phyloP scores from a whole-genome alignment of 192 early-diverging fungal genomes.

The Linnemannia hyalina region DNA sequence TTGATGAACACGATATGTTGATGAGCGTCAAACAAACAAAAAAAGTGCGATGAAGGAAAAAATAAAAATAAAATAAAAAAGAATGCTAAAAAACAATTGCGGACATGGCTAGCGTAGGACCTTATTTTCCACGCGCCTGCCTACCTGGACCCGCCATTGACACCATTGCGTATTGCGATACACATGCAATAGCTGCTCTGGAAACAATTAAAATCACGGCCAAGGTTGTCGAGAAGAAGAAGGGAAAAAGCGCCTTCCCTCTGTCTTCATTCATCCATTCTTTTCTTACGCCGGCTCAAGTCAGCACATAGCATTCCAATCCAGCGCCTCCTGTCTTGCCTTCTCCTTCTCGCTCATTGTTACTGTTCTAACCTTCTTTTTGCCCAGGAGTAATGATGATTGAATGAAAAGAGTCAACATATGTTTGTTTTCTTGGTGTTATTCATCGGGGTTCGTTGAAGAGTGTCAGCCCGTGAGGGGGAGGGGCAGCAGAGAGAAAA shows the following conservation, averaged over 20 bases:
- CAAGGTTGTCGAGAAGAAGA: neutral
- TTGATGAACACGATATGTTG: neutral
- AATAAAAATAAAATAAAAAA: too few species aligned
- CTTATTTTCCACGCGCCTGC: constrained; percentile 4
- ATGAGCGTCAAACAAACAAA: too few species aligned
- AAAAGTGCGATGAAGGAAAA: too few species aligned
- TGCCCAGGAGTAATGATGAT: neutral
- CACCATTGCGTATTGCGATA: neutral
- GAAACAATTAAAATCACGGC: neutral
- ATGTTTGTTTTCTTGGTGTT: neutral
- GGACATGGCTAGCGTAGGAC: neutral
- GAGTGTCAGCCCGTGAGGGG: constrained; percentile 1
- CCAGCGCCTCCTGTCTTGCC: neutral
- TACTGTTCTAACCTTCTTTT: neutral
- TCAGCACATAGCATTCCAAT: neutral
- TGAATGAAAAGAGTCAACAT: neutral
- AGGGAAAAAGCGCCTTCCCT: neutral
- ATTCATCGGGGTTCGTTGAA: neutral
- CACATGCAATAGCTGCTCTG: neutral
- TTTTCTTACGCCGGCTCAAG: neutral
- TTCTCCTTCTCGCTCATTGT: neutral
- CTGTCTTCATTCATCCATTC: neutral
- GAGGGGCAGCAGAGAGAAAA: neutral
- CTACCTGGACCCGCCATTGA: neutral
- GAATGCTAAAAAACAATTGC: too few species aligned